These are phyloP conservation scores for Dacryopinax primogenitus DNA, from an alignment of 768 basidiomycete species.

Conservation along the genomic window DNA sequence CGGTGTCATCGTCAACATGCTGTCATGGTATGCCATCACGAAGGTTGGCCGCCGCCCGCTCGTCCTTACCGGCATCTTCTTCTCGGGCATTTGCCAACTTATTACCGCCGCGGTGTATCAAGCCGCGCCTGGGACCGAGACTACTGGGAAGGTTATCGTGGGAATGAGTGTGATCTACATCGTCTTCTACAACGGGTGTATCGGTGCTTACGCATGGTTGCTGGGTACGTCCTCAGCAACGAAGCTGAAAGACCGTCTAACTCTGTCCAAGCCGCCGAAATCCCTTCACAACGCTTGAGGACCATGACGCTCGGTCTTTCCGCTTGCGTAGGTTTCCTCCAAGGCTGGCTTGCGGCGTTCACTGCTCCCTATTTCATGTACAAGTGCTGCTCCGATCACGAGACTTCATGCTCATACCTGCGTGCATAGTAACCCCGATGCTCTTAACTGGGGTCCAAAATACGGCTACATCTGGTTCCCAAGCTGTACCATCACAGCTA, in stretches of 20 bases:
- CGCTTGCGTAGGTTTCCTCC: neutral
- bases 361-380: slow-evolving; percentile 5
- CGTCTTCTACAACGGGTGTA: slow-evolving; percentile 5
- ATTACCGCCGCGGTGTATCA: neutral
- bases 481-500: slow-evolving; percentile 13
- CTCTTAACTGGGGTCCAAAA: neutral
- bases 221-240: too few species aligned
- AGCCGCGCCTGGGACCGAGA: neutral
- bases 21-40: neutral
- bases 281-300: neutral
- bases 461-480: slow-evolving; percentile 19
- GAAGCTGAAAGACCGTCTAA: too few species aligned
- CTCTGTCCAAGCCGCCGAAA: too few species aligned
- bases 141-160: neutral
- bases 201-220: slow-evolving; percentile 3
- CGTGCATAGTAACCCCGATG: neutral
- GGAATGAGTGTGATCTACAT: neutral
- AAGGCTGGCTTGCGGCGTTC: neutral
- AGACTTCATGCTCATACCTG: neutral
- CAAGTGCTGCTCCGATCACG: neutral
- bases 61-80: slow-evolving; percentile 2
- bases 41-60: neutral
- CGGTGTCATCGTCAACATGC: neutral
- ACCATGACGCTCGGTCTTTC: neutral
- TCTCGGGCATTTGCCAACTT: neutral